Base-by-base conservation (phyloP, 2,329 filamentous ascomycete genomes). In the Macroventuria anomochaeta region DNA sequence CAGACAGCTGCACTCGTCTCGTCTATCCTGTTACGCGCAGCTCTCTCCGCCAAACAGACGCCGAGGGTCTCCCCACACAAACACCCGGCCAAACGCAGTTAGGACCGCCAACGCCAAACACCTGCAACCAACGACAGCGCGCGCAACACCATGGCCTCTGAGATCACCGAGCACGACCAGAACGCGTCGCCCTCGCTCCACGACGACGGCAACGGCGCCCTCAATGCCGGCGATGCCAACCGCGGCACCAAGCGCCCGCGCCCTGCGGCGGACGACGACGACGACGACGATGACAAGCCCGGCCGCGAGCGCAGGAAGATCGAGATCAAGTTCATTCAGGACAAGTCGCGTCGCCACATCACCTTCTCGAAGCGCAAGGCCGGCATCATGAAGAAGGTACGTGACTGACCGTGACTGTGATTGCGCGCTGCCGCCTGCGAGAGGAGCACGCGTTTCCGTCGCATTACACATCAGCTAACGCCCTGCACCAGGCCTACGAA, bases 321-420 rank as follows among this genome's bases (percentile, higher is more conserved):
- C 72, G 95, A 99, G 80, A 99, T 99, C 82, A 99, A 99, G 85
- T 99, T 99, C 81, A 99, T 99, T 78, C 93, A 93, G 79, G 95
- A 99, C 81, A 99, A 99, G 83, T 97, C 93, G 80, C 92, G 95
- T 80, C 90, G 95, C 61, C 95, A 99, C 82, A 99, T 97, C 76
- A 97, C 95, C 71, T 97, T 99, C 78, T 97, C 93, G 68, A 99
- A 99, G 87, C 91, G 95, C 77, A 99, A 99, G 83, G 95, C 95
- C 51, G 95, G 95, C 69, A 97, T 99, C 79, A 97, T 99, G 95
- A 97, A 99, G 85, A 97, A 97, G 92, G 95, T 97, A 76, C 67
- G 87, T 83, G 42, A 34, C 12, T 46, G 52, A 52, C 38, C 23
- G 36, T 44, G 23, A 18, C 20, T 15, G 8, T 21, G 28, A 5